Conservation (phyloP, 2,329 filamentous ascomycete species). For the Emmonsia crescens region DNA sequence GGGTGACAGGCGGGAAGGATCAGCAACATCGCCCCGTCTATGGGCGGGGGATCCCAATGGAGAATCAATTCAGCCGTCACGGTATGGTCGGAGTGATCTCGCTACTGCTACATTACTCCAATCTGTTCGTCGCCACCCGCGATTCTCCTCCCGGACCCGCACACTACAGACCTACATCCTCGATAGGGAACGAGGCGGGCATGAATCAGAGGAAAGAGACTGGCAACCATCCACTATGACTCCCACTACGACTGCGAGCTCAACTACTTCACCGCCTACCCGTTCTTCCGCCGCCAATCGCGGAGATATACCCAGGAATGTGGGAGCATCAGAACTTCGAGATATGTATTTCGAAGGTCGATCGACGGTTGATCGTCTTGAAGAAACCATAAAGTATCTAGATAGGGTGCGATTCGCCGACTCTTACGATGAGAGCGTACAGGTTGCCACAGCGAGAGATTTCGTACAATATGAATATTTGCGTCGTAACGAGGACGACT, state of each 20-base stretch:
- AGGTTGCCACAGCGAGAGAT: slow-evolving; percentile 42
- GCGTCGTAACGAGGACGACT: slow-evolving; percentile 43
- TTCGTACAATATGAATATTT: slow-evolving; percentile 45
- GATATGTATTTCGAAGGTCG: slow-evolving; percentile 27
- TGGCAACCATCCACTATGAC: background rate
- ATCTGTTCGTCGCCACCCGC: slow-evolving; percentile 30
- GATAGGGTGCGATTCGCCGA: slow-evolving; percentile 45
- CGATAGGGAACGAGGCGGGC: slow-evolving; percentile 23
- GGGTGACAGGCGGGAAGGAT: slow-evolving; percentile 19
- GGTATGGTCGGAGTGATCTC: slow-evolving; percentile 17
- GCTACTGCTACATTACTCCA: slow-evolving; percentile 30
- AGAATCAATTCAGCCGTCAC: slow-evolving; percentile 5
- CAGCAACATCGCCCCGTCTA: slow-evolving; percentile 15
- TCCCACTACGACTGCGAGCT: slow-evolving; percentile 2
- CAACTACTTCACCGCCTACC: background rate
- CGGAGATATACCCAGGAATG: slow-evolving; percentile 19
- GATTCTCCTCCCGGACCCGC: slow-evolving; percentile 26
- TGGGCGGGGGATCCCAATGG: slow-evolving; percentile 13
- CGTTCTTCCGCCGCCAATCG: slow-evolving; percentile 6
- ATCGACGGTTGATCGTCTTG: slow-evolving; percentile 31
- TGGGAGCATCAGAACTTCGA: slow-evolving; percentile 22
- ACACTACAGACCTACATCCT: slow-evolving; percentile 31
- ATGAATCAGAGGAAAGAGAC: slow-evolving; percentile 14
- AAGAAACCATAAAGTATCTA: slow-evolving; percentile 52
- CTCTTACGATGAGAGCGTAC: slow-evolving; percentile 44